phyloP scores from a whole-genome alignment of 2,329 filamentous ascomycete genomes.

The Fusarium acutatum region DNA sequence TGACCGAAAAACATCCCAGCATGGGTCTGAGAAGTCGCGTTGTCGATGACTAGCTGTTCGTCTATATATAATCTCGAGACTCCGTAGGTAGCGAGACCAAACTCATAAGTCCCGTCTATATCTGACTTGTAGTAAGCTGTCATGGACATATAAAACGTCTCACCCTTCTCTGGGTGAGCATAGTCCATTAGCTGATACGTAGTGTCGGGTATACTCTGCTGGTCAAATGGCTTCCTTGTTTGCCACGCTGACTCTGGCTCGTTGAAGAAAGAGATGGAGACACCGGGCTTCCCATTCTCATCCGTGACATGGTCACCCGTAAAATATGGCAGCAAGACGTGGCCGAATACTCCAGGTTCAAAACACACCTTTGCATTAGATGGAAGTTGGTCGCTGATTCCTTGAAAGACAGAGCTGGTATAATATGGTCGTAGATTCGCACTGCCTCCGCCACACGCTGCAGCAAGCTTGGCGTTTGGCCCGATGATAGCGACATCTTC shows the following conservation, averaged over 20 bases:
- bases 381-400: slow-evolving; percentile 30
- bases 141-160: slow-evolving; percentile 37
- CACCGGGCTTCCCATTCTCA: not conserved
- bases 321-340: slow-evolving; percentile 8
- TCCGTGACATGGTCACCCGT: slow-evolving; percentile 2
- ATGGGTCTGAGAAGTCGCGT: slow-evolving; percentile 41
- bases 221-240: slow-evolving; percentile 27
- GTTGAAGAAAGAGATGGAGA: slow-evolving; percentile 17
- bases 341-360: slow-evolving; percentile 21
- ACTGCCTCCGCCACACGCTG: slow-evolving; percentile 47
- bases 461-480: slow-evolving; percentile 56
- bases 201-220: slow-evolving; percentile 32
- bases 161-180: slow-evolving; percentile 19
- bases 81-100: slow-evolving; percentile 46
- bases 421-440: slow-evolving; percentile 46
- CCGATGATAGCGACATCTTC: slow-evolving; percentile 62
- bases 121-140: slow-evolving; percentile 29
- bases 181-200: slow-evolving; percentile 43
- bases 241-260: not conserved
- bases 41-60: slow-evolving; percentile 44
- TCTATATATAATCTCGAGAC: slow-evolving; percentile 46
- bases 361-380: not conserved
- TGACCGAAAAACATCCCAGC: slow-evolving; percentile 49
- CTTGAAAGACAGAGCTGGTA: slow-evolving; percentile 44
- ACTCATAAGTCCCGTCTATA: slow-evolving; percentile 39